Base-by-base conservation (phyloP, 352 stramenopile genomes). In the Pythium volutum region DNA sequence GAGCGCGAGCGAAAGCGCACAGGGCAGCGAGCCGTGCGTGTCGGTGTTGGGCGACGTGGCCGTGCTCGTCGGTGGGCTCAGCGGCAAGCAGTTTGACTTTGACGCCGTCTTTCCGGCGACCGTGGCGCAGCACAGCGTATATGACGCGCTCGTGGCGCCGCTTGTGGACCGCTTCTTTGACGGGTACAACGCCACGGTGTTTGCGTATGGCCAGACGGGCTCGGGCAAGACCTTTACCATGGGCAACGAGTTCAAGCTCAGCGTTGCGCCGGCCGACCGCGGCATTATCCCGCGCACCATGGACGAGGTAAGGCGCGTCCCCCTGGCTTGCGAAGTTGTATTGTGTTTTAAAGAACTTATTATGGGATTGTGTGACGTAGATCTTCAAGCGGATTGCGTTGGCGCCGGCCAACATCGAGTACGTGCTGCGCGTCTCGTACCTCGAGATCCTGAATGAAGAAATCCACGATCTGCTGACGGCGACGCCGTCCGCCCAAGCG, bases 391-490 rank as follows among this genome's bases (percentile, higher is more conserved):
- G 70, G 8, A 67, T 84, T n/a, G 52, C 67, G 7, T 16, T 25
- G 4, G 66, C 62, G 0, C 20, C 56, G 18, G 1, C 31, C 2
- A 58, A 53, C 26, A 75, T 73, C 23, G 77, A 75, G 36, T 75
- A 73, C 47, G 60, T 80, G 18, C 34, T 89, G 47, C 88, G 79
- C 55, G 38, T 94, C 43, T 91, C 84, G 43, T 91, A 88, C 43
- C 64, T 93, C n/a, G 81, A 91, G 88, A 96, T 99, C 42, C 95
- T 99, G 62, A 99, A 99, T 53, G 97, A 99, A 83, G 91, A 98
- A 64, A 88, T 99, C 52, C 76, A 83, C 14, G 97, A 99, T 73
- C 77, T 99, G 26, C 76, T 99, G 10, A 76, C 66, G 11, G 29
- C 62, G 10, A 20, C 55, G 31, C 51, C 49, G 6, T 6, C 34